Evolutionary conservation across 2,329 filamentous ascomycete genomes (phyloP).

Genomic region (Aspergillus felis): DNA sequence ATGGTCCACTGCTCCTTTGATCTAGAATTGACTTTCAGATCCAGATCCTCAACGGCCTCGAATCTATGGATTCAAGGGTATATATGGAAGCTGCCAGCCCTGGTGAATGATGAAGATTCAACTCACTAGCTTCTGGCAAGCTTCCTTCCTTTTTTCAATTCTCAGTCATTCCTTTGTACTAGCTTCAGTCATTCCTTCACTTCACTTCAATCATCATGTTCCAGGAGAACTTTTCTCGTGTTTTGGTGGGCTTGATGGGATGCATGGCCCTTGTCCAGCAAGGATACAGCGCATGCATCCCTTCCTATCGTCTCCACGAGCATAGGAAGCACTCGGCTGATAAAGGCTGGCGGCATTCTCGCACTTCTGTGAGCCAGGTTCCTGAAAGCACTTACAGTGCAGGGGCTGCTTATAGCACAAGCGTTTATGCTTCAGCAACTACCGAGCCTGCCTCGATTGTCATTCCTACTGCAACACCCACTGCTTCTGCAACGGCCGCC

Average conservation of each 20-base stretch:
- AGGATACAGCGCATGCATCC: not conserved
- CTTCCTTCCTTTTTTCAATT: not conserved
- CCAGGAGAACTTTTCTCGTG: not conserved
- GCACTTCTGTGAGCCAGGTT: not conserved
- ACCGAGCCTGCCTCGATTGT: not conserved
- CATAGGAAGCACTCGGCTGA: not conserved
- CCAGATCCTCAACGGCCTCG: not conserved
- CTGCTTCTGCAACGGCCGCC: not conserved
- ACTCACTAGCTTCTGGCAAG: not conserved
- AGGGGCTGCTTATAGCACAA: too few relatives aligned
- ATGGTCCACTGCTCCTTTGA: not conserved
- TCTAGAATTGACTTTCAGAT: not conserved
- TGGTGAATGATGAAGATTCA: not conserved
- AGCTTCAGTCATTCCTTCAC: not conserved
- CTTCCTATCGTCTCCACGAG: not conserved
- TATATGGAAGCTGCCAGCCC: not conserved
- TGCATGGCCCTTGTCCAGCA: not conserved
- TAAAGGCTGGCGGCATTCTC: not conserved
- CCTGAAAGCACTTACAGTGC: not conserved
- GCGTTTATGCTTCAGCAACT: not conserved
- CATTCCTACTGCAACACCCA: not conserved
- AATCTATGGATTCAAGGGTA: not conserved
- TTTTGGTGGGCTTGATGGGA: not conserved
- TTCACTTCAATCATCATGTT: not conserved
- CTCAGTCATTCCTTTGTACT: not conserved